Base-by-base conservation (phyloP, 805 yeast genomes). In the Candida suzukii region DNA sequence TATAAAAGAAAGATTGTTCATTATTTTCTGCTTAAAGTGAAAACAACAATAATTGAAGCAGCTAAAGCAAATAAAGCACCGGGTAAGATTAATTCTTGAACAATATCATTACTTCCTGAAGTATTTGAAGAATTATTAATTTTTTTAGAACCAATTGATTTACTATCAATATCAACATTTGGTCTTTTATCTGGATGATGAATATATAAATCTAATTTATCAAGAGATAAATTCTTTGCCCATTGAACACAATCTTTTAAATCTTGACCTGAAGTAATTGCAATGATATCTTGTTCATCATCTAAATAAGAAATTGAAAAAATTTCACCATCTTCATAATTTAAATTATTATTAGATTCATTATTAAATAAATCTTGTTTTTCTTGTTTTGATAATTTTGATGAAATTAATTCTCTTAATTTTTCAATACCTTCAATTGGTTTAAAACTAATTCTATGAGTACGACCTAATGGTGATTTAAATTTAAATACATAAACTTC, bases 251-350 rank as follows among this genome's bases (percentile, higher is more conserved):
- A 86, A 48, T 87, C 95, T 18, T 67, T 53, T 43, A 88, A 69
- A 54, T 88, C 96, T 51, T 72, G 73, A 51, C 82, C 83, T 3
- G 83, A 73, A 0, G 93, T 83, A 30, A 88, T 76, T 1, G 87
- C 79, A 20, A 88, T 85, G 13, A 82, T 64, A 55, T 88, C 96
- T 13, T 85, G 83, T 52, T 88, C 95, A 52, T 87, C 95, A 53
- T 88, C 96, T 25, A 80, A 57, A 49, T 87, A 87, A 42, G 88
- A 80, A 40, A 87, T 73, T 0, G 87, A 88, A 59, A 78, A 81
- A 1, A 45, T 51, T 25, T 50, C 46, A 40, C 22, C 30, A 4
- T 27, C 39, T 4, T 21, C 40, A 6, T 13, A 12, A 29, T 17
- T 24, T 9, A 8, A 9, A 22, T n/a, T 27, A 27, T 14, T 13